These are phyloP conservation scores for Sphagnum contortum DNA, from an alignment of 225 moss, liverwort and hornwort species.

Conservation along the genomic window DNA sequence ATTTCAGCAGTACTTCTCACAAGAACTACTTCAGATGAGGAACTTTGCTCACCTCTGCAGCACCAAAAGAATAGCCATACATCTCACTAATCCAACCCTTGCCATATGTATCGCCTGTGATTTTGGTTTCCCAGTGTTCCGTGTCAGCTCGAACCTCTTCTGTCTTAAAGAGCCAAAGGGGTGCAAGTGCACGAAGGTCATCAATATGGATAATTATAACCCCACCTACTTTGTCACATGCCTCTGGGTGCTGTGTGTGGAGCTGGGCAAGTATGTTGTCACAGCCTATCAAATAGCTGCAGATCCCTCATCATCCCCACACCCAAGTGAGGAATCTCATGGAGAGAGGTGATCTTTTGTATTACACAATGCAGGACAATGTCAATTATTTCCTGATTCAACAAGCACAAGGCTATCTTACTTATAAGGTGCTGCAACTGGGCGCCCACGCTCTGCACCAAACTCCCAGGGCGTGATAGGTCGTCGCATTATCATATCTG, in stretches of 20 bases:
- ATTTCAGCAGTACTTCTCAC: background rate
- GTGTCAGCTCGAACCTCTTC: conserved; percentile 90
- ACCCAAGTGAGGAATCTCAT: background rate
- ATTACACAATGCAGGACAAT: too few relatives aligned
- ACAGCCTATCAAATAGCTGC: conserved; percentile 94
- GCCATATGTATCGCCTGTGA: conserved; percentile 84
- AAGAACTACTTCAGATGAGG: background rate
- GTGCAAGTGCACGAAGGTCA: conserved; percentile 77
- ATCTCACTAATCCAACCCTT: conserved; percentile 99
- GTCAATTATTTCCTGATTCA: too few relatives aligned
- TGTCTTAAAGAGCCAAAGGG: conserved; percentile 91
- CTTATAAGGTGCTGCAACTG: conserved; percentile 83
- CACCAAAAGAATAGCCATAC: conserved; percentile 94
- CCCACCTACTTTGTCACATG: conserved; percentile 95
- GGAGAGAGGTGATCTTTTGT: too few relatives aligned
- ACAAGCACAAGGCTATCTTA: conserved; percentile 13
- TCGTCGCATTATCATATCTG: conserved; percentile 86
- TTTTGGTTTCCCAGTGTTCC: conserved; percentile 75
- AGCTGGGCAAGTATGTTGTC: conserved; percentile 78
- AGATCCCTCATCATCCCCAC: conserved; percentile 1
- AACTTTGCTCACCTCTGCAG: conserved; percentile 65
- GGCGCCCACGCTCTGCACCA: conserved; percentile 64
- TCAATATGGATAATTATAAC: conserved; percentile 83
- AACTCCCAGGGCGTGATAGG: conserved; percentile 88
- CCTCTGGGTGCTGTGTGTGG: conserved; percentile 72